Conservation (phyloP, 2,329 filamentous ascomycete genomes). For the Xylariales sp. region DNA sequence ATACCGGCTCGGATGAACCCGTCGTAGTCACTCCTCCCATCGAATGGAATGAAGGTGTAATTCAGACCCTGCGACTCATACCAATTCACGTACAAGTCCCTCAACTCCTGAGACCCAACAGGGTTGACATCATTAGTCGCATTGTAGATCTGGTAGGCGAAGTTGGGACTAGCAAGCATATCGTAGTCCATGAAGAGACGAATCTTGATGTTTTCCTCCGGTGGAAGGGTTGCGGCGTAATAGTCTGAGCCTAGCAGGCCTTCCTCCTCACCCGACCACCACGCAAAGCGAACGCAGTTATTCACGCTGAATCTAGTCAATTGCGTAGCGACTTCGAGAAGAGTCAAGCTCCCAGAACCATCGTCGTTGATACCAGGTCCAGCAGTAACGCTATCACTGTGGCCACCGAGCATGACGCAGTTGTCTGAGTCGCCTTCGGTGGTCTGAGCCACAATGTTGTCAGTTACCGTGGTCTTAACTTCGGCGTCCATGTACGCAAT, state of each 20-base stretch:
- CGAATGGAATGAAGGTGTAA: conserved; percentile 69
- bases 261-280: conserved; percentile 66
- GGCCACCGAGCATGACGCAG: conserved; percentile 61
- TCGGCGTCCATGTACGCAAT: conserved; percentile 58
- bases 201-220: conserved; percentile 57
- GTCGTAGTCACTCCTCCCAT: conserved; percentile 76
- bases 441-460: conserved; percentile 61
- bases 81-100: conserved; percentile 63
- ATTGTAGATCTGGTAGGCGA: conserved; percentile 64
- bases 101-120: conserved; percentile 63
- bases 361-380: conserved; percentile 76
- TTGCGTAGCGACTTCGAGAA: conserved; percentile 59
- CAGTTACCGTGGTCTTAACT: conserved; percentile 48
- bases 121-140: conserved; percentile 69
- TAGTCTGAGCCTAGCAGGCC: conserved; percentile 60
- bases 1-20: conserved; percentile 71
- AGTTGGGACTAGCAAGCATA: conserved; percentile 65
- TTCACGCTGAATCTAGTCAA: conserved; percentile 53
- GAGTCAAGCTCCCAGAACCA: conserved; percentile 59
- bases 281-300: conserved; percentile 63
- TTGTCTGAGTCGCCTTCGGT: conserved; percentile 52
- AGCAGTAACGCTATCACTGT: conserved; percentile 58
- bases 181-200: conserved; percentile 67
- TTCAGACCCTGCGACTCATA: conserved; percentile 58
- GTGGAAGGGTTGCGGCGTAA: conserved; percentile 51